Evolutionary conservation across 352 stramenopile species (phyloP), one percentile per base, ranked within the genome.

Genomic region (Phytophthora tentaculata): DNA sequence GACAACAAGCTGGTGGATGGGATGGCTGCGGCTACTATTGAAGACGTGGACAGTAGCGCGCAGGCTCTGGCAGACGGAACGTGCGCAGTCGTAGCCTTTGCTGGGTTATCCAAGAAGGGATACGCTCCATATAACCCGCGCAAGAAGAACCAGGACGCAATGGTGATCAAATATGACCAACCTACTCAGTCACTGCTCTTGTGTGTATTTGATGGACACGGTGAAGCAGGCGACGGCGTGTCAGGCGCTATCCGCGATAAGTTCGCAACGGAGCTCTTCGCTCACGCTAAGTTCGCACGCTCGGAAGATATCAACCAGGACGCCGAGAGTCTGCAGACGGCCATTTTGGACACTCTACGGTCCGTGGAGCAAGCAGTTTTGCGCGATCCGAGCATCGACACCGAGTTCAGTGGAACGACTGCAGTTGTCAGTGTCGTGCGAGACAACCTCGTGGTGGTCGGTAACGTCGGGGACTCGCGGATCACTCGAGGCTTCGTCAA

Each of bases 71-170:
- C 88, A 35, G 83, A 92, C 62, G 83, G 80, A 29, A 76, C 61
- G 1, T 86, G 78, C 29, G 81, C 81, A 0, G 79, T 93, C 2
- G 81, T 84, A 0, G 75, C 84, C n/a, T 93, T 91, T 58, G 82
- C 87, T 0, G 87, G 87, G 0, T 74, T 92, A 2, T 91, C 79
- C n/a, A 95, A 95, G 75, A 93, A 92, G 49, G 86, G 84, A 0
- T 95, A 95, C 52, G 84, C 87, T 52, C 83, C 89, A 49, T 99
- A 99, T 76, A 98, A 99, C 67, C 94, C 95, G 16, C 88, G 96
- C 41, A 99, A 99, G 84, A 98, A 98, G 79, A 99, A 99, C 74
- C 97, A 99, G 62, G 97, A 99, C 77, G 84, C 93, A 24, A 90
- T 99, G 71, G 94, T 98, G 63, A 98, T 99, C 85, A 85, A 92